Evolutionary conservation across 2,329 filamentous ascomycete genomes (phyloP), one percentile per base, ranked within the genome.

Genomic region (Ophiostoma populinum): DNA sequence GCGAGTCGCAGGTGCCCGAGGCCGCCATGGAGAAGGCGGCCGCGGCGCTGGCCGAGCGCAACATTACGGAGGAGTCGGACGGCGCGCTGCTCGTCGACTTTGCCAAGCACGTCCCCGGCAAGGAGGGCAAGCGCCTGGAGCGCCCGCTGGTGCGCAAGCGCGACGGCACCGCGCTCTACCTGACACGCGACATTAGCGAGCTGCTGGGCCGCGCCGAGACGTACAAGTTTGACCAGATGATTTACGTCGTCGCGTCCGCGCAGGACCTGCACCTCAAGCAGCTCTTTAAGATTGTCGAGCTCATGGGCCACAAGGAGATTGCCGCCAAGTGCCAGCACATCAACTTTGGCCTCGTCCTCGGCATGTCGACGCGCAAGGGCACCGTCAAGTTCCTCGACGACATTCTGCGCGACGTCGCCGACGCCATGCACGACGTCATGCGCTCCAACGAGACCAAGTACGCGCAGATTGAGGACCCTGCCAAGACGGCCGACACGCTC

Each of bases 401-500:
- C 46, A 82, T 85, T 46, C 63, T 86, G 38, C 65, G 69, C 26
- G 80, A 86, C 46, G 83, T 92, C 7, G 76, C 73, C 48, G 87
- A 94, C 37, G 82, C 86, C 58, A 98, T 98, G 90, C 87, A 95
- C 63, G 82, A 93, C 42, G 82, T 92, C 34, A 98, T 98, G 90
- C 73, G 63, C 56, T 79, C 78, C 61, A 95, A 95, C 55, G 67
- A 80, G 48, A 65, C 69, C 51, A 98, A 98, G 64, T 98, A 95
- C 57, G 61, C 73, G 38, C 85, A 94, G 56, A 77, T 98, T 15
- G 80, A 77, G 49, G 65, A 95, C 54, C 87, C 87, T 1, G 75
- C 73, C 36, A 68, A 71, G 36, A 80, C 76, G 8, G 85, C 90
- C 41, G 90, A 95, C 58, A 82, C 71, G 9, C 69, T 95, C 3